Percentiles rank a stretch among this genome's conserved stretches.
Conservation (phyloP, 768 basidiomycete genomes). For the Cyclocybe aegerita region DNA sequence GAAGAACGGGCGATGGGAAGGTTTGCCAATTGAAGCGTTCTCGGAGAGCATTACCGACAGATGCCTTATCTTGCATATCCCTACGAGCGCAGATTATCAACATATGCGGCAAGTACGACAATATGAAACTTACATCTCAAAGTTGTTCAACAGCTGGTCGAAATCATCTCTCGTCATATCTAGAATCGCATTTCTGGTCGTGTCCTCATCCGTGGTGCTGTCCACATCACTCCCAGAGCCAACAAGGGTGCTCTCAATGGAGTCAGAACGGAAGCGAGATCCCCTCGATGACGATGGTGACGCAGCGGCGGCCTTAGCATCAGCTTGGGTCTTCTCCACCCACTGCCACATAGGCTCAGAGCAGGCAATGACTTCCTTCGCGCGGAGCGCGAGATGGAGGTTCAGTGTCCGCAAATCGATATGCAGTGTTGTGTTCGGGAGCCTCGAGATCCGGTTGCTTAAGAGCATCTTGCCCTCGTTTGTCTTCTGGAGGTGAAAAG, state of each 20-base stretch:
- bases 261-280: constrained; percentile 19
- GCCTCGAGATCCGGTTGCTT: constrained; percentile 26
- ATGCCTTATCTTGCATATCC: constrained; percentile 65
- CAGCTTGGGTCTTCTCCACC: constrained; percentile 50
- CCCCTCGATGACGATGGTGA: background rate
- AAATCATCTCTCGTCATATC: constrained; percentile 62
- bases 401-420: constrained; percentile 61
- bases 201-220: constrained; percentile 23
- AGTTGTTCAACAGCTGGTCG: constrained; percentile 53
- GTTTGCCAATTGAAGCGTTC: constrained; percentile 51
- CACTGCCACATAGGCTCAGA: constrained; percentile 83
- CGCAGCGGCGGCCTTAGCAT: constrained; percentile 10
- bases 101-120: background rate
- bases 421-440: constrained; percentile 55
- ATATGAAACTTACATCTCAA: constrained; percentile 54
- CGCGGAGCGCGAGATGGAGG: constrained; percentile 60
- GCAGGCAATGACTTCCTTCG: constrained; percentile 67
- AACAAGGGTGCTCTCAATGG: constrained; percentile 15
- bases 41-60: constrained; percentile 41
- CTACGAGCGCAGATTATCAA: constrained; percentile 29
- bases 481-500: constrained; percentile 19
- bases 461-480: constrained; percentile 11
- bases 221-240: constrained; percentile 8
- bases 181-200: constrained; percentile 36
- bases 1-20: constrained; percentile 36